Percentiles rank a stretch among this genome's conserved stretches.
Conservation (phyloP, 192 early-diverging fungal genomes). For the Backusella luteola region DNA sequence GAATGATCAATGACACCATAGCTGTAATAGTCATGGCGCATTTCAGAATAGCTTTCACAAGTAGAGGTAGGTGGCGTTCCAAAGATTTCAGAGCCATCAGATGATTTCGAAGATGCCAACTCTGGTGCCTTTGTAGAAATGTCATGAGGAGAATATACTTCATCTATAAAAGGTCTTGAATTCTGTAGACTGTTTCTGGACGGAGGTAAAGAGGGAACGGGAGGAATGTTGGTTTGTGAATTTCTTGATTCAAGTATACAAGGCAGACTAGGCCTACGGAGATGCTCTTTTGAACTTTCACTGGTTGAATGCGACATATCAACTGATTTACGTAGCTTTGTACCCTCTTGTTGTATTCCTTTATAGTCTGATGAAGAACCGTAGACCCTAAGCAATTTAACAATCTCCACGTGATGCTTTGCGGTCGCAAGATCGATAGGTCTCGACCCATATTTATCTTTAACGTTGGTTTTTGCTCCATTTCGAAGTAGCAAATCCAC, state of each 20-base stretch:
- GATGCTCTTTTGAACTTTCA: conserved; percentile 14
- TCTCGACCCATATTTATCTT: conserved; percentile 59
- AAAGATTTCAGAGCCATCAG: neutral
- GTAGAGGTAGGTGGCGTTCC: neutral
- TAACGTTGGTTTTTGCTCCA: conserved; percentile 56
- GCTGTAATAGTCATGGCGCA: conserved; percentile 17
- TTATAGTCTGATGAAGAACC: conserved; percentile 19
- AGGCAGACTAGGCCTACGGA: conserved; percentile 32
- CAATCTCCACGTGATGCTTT: conserved; percentile 49
- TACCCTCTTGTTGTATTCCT: neutral
- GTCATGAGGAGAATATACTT: neutral
- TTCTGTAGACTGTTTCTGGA: neutral
- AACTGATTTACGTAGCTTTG: neutral
- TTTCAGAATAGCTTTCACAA: neutral
- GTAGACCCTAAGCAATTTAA: conserved; percentile 30
- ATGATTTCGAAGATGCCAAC: neutral
- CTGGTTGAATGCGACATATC: neutral
- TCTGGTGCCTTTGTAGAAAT: neutral
- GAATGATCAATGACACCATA: conserved; percentile 22
- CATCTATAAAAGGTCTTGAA: neutral
- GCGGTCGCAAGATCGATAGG: conserved; percentile 46
- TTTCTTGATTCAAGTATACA: conserved; percentile 26
- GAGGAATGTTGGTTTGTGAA: conserved; percentile 10
- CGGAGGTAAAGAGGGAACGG: conserved; percentile 8
- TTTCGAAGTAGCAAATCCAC: conserved; percentile 58